Percentiles rank a stretch among this genome's conserved stretches.
phyloP scores from a whole-genome alignment of 306 rosid species.

The Castanea sativa region DNA sequence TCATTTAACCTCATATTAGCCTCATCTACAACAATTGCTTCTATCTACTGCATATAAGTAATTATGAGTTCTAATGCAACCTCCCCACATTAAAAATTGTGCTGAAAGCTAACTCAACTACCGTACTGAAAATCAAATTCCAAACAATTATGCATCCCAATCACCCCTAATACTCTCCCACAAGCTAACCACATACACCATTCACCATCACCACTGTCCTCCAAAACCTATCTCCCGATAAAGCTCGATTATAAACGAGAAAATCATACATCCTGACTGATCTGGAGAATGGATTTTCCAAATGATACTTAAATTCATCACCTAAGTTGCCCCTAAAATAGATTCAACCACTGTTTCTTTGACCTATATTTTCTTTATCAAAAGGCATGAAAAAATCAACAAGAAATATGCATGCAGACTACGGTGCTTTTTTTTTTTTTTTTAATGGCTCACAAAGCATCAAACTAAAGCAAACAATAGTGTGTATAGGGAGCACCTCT shows the following conservation, averaged over 20 bases:
- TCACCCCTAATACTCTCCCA: no score
- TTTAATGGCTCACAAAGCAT: background rate
- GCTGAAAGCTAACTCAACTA: no score
- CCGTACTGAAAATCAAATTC: no score
- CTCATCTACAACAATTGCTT: no score
- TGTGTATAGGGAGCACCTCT: background rate
- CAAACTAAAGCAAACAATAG: background rate
- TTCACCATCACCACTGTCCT: background rate
- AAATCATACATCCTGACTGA: no score
- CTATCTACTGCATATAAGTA: no score
- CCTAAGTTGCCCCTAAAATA: background rate
- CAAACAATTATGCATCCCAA: no score
- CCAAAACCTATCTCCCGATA: no score
- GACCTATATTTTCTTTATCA: background rate
- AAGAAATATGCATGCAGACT: background rate
- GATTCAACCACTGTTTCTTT: background rate
- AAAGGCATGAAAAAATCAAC: background rate
- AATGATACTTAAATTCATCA: background rate
- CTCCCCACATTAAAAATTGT: no score
- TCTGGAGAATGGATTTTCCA: background rate
- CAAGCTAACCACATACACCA: background rate
- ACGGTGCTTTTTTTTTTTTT: background rate
- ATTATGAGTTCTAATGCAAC: no score
- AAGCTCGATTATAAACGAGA: no score
- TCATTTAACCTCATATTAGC: no score